phyloP scores from a whole-genome alignment of 2,329 filamentous ascomycete genomes.

The Nannizziopsis arthrosporioides region DNA sequence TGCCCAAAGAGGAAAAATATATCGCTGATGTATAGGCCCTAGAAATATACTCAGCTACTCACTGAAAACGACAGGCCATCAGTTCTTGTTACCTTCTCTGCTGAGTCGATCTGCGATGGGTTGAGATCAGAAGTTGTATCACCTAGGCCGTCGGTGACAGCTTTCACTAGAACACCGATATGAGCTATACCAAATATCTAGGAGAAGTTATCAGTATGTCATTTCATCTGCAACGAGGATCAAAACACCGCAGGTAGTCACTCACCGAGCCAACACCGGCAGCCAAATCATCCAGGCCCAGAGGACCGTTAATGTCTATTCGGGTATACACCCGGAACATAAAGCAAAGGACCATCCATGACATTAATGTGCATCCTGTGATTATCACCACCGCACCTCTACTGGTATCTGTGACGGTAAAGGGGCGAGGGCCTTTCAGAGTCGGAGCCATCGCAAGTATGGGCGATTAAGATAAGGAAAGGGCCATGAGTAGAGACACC shows the following conservation, averaged over 20 bases:
- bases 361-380: conserved; percentile 9
- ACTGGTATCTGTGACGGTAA: conserved; percentile 6
- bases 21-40: conserved; percentile 9
- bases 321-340: conserved; percentile 17
- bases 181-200: conserved; percentile 9
- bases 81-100: conserved; percentile 8
- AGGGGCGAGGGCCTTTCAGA: conserved; percentile 7
- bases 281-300: conserved; percentile 18
- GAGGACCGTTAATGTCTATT: conserved; percentile 19
- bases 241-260: conserved; percentile 13
- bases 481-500: no score
- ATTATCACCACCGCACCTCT: conserved; percentile 9
- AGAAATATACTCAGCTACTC: not conserved
- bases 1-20: conserved; percentile 21
- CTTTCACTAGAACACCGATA: conserved; percentile 9
- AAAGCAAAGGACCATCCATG: conserved; percentile 13
- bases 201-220: not conserved
- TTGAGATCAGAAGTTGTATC: conserved; percentile 6
- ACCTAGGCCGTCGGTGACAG: conserved; percentile 7
- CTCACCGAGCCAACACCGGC: conserved; percentile 16
- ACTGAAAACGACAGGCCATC: not conserved
- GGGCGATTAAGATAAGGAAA: not conserved
- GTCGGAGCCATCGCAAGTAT: not conserved
- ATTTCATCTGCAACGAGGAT: not conserved
- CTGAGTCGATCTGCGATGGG: not conserved